Conservation (phyloP, 495 filamentous ascomycete species). For the Penicillium paradoxum region DNA sequence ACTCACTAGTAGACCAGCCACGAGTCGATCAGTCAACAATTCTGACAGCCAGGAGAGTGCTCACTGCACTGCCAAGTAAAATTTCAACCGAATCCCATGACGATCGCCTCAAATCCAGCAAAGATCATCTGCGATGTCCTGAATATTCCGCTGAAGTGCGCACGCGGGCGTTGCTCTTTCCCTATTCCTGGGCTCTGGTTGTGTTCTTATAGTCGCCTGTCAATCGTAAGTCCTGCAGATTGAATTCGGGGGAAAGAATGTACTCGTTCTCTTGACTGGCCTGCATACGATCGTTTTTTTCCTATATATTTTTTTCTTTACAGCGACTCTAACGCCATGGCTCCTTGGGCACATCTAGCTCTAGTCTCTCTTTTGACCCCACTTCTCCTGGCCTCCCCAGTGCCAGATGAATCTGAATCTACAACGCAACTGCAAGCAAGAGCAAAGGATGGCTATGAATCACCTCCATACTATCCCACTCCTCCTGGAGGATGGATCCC, state of each 20-base stretch:
- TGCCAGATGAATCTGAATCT: slow-evolving; percentile 7
- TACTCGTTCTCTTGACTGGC: neutral
- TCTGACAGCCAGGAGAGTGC: neutral
- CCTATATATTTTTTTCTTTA: slow-evolving; percentile 2
- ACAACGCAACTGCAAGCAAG: slow-evolving; percentile 9
- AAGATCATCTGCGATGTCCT: slow-evolving; percentile 6
- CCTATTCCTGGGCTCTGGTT: slow-evolving; percentile 1
- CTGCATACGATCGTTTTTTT: slow-evolving; percentile 1
- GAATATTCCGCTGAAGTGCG: slow-evolving; percentile 5
- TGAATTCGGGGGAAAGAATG: neutral
- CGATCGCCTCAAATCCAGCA: slow-evolving; percentile 14
- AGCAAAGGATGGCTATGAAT: slow-evolving; percentile 20
- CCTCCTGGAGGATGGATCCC: slow-evolving; percentile 67
- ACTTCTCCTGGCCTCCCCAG: slow-evolving; percentile 9
- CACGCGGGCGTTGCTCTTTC: slow-evolving; percentile 13
- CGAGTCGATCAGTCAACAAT: neutral
- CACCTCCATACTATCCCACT: slow-evolving; percentile 75
- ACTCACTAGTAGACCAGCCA: neutral
- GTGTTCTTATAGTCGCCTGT: neutral
- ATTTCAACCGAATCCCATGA: neutral
- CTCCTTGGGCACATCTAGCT: slow-evolving; percentile 18
- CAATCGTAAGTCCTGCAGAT: neutral
- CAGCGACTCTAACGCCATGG: slow-evolving; percentile 12
- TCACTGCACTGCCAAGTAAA: slow-evolving; percentile 1
- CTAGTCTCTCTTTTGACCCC: slow-evolving; percentile 17